Evolutionary conservation across 305 asterid species (phyloP), one percentile per base, ranked within the genome.

Genomic region (Caryopteris hybrid): DNA sequence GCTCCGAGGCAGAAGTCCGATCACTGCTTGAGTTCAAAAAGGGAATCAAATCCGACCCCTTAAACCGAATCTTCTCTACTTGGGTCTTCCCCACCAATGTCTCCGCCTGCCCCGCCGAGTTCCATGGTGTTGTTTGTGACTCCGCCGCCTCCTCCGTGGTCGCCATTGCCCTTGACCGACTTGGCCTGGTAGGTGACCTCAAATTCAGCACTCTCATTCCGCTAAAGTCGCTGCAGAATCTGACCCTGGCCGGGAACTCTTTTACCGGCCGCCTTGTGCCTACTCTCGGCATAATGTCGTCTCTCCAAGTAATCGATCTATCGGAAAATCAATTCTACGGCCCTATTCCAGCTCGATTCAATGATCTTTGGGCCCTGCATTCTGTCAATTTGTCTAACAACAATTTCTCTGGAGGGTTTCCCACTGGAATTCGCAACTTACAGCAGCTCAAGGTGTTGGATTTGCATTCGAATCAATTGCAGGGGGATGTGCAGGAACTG

Each of bases 191-290:
- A 0, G 97, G 97, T 0, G 97, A 91, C 66, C 79, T 91, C 64
- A 91, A 91, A 64, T 86, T 91, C 79, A 74, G 48, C 54, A 91
- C 92, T 13, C 80, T 91, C 14, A 66, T 77, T 16, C 82, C 81
- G 5, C 67, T 91, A 4, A 86, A 76, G 73, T 77, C 51, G 53
- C 87, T 91, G 23, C 80, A 60, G 61, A 84, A 81, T 55, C 82
- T 91, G 14, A 83, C 82, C 79, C 89, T 91, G n/a, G 74, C 91
- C 0, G 96, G 95, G 1, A 91, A 91, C 73, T 71, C 54, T 0
- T 79, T 91, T 36, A 73, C 95, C 22, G 97, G 97, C 10, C 84
- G 97, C 21, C 85, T 91, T 2, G 91, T 85, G 18, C 97, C 97
- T 16, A 56, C 87, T 11, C 74, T 91, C 8, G 96, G 96, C 20